Evolutionary conservation across 306 rosid genomes (phyloP), one percentile per base, ranked within the genome.

Genomic region (Quercus ilex): DNA sequence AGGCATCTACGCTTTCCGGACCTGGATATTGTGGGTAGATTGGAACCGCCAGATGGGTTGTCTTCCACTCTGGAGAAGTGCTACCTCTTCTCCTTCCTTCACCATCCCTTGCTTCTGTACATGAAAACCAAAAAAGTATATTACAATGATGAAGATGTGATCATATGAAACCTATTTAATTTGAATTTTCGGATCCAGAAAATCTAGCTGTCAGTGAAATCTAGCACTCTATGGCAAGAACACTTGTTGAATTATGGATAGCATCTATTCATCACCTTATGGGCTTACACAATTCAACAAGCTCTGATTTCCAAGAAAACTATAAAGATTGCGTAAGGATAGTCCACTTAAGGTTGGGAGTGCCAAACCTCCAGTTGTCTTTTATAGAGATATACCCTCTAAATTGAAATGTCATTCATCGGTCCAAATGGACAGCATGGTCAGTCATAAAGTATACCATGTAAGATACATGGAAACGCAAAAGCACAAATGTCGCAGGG

Each of bases 31-130:
- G 88, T 95, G 99, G 57, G 98, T 95, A 73, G 99, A 93, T 69
- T 94, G 98, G 88, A 89, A 86, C 91, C 99, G 93, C 99, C 99
- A 95, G 74, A 95, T 95, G 35, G 98, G 99, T 87, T 95, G 98
- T 74, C 96, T 89, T 21, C 99, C 99, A 83, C 99, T 95, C 81
- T 95, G 99, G 79, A 93, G 87, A 57, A 95, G 92, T 65, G 99
- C 99, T 19, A 95, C 94, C 83, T 95, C 99, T 86, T 95, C 99
- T 79, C 99, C 99, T 59, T 83, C 88, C 90, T 88, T 95, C 76
- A 95, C 94, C 98, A 95, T 87, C 75, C 99, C 99, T 85, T 93
- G 98, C 28, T 86, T 84, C 99, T 93, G 92, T 82, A 80, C 5
- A 71, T 25, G 17, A 58, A 74, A 80, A 62, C 18, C 80, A 60